phyloP scores from a whole-genome alignment of 495 filamentous ascomycete genomes.

The Choiromyces venosus region DNA sequence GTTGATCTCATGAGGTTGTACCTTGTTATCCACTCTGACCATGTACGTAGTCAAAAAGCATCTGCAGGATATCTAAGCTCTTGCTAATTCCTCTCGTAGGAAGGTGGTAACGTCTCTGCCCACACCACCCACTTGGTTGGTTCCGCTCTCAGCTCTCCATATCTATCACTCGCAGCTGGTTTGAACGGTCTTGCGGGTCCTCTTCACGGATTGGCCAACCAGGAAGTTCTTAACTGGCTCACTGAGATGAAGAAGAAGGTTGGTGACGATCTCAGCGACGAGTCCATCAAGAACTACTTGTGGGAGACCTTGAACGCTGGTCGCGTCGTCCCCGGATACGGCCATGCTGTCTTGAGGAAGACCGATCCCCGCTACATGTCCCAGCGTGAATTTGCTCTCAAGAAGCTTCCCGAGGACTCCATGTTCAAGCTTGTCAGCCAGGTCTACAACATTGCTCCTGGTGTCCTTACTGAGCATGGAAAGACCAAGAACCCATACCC shows the following conservation, averaged over 20 bases:
- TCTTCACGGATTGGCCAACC: constrained; percentile 97
- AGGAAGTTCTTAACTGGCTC: constrained; percentile 98
- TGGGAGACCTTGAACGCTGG: constrained; percentile 94
- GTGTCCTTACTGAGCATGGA: constrained; percentile 96
- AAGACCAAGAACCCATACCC: constrained; percentile 94
- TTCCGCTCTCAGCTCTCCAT: constrained; percentile 91
- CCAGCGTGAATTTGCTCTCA: constrained; percentile 90
- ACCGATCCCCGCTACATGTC: constrained; percentile 97
- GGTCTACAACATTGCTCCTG: constrained; percentile 98
- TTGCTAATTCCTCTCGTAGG: constrained; percentile 42
- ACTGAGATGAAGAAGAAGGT: constrained; percentile 95
- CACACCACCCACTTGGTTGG: constrained; percentile 98
- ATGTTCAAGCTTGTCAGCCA: constrained; percentile 99
- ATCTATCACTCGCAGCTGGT: constrained; percentile 92
- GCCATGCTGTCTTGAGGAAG: constrained; percentile 98
- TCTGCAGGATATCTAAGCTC: constrained; percentile 16
- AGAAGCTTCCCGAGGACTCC: constrained; percentile 85
- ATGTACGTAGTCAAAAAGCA: constrained; percentile 44
- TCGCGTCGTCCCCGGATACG: constrained; percentile 95
- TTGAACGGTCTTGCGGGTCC: constrained; percentile 96
- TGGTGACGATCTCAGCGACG: constrained; percentile 88
- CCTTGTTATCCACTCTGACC: constrained; percentile 98
- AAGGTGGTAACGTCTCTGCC: constrained; percentile 96
- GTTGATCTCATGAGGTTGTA: constrained; percentile 97
- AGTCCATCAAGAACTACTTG: constrained; percentile 94